Base-by-base conservation (phyloP, 495 filamentous ascomycete genomes). In the Durotheca rogersii region DNA sequence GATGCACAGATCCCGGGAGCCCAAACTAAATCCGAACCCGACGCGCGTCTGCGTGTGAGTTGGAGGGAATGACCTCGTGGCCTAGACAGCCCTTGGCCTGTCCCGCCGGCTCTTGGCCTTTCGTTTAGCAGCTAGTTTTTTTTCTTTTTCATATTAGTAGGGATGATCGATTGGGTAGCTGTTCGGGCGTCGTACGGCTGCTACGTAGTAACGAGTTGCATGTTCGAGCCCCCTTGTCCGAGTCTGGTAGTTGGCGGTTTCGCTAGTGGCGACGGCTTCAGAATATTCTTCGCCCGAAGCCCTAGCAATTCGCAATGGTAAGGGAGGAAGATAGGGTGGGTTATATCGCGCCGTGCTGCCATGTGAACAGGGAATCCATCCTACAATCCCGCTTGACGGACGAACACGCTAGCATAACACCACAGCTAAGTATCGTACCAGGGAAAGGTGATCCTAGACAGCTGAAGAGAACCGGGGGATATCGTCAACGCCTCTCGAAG, bases 1-100 rank as follows among this genome's bases (percentile, higher is more conserved):
- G 9, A 27, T 27, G 4, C 23, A 32, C 19, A 35, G 12, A n/a
- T 11, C 41, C 4, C 9, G 30, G 20, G 29, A 27, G 23, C 23
- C 38, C 43, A 30, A 43, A 15, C 18, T 21, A 12, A 23, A 39
- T 51, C 32, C 48, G 44, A 40, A 45, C 39, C 52, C 39, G 41
- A 38, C 32, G 38, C 6, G 30, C 17, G n/a, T 31, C 10, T 4
- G 23, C 23, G n/a, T n/a, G n/a, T n/a, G n/a, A 27, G 44, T 18
- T 31, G 7, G 17, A n/a, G 1, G 35, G 27, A 23, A 33, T 56
- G 52, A n/a, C n/a, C n/a, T n/a, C n/a, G n/a, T n/a, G n/a, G n/a
- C n/a, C n/a, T n/a, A n/a, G n/a, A n/a, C n/a, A n/a, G n/a, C n/a
- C n/a, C n/a, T n/a, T n/a, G n/a, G n/a, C n/a, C n/a, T n/a, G n/a